Evolutionary conservation across 495 filamentous ascomycete species (phyloP), one percentile per base, ranked within the genome.

Genomic region (Penicillium manginii): DNA sequence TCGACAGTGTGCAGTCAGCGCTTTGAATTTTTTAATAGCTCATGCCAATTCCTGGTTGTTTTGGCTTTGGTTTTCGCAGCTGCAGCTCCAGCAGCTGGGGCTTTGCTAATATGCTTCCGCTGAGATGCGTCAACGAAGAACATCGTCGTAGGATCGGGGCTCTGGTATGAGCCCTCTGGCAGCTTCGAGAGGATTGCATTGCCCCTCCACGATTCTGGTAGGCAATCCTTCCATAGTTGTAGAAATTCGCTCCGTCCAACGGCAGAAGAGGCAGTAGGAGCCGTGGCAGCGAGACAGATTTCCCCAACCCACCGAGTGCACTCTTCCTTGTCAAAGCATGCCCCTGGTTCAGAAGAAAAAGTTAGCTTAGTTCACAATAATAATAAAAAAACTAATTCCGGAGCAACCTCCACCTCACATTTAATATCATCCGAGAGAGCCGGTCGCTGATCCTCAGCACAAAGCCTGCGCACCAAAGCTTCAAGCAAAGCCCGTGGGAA

Each of bases 21-120:
- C 57, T 68, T 77, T 57, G 70, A 68, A 48, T 74, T 77, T 35
- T 83, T 88, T 75, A 96, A 93, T 63, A 84, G 87, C 69, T 96
- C 92, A 71, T 96, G 92, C 92, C 92, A 96, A 66, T 93, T 96
- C 55, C 91, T 84, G 61, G 80, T 81, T 57, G 76, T 78, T 50
- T 83, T 83, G 31, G 73, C 73, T 37, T 78, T 76, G 4, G 73
- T 73, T 37, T 78, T 76, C 2, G 76, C 75, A 5, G 73, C 60
- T 45, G 68, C 65, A 47, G 68, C 65, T 45, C 69, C 69, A 21
- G 64, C 56, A 22, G 69, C 53, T 23, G 69, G 52, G 31, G 68
- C 68, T 46, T 75, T 73, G 57, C 66, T 70, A 11, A 55, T 47
- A 33, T 71, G 71, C 32, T 75, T 66, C 17, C 73, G 67, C 54